Conservation (phyloP, 2,329 filamentous ascomycete genomes). For the Diplodia scrobiculata region DNA sequence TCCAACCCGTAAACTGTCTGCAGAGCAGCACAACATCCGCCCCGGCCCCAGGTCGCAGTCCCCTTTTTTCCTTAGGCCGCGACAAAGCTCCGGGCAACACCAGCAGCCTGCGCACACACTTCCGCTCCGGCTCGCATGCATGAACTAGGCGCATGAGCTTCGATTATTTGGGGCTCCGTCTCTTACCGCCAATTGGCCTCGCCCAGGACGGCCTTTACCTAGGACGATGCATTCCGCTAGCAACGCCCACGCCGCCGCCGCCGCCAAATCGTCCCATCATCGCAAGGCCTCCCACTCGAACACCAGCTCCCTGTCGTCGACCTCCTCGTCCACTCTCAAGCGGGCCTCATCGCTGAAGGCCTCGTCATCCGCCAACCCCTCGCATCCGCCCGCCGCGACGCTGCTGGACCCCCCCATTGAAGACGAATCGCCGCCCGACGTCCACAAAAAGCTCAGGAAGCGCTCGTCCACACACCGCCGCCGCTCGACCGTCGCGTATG, state of each 20-base stretch:
- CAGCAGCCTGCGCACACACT: conserved; percentile 26
- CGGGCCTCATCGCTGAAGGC: conserved; percentile 45
- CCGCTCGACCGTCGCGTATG: conserved; percentile 47
- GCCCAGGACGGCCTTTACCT: conserved; percentile 23
- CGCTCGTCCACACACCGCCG: conserved; percentile 34
- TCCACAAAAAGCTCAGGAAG: conserved; percentile 24
- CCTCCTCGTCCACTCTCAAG: conserved; percentile 47
- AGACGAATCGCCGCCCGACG: conserved; percentile 19
- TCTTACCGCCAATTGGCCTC: conserved; percentile 35
- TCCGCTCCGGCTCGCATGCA: conserved; percentile 29
- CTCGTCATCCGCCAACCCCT: conserved; percentile 32
- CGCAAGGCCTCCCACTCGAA: conserved; percentile 47
- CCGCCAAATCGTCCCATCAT: conserved; percentile 31
- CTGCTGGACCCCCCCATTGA: conserved; percentile 25
- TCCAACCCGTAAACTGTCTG: conserved; percentile 25
- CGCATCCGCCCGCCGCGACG: conserved; percentile 16
- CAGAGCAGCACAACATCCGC: conserved; percentile 25
- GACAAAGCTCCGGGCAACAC: conserved; percentile 17
- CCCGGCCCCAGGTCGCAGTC: conserved; percentile 22
- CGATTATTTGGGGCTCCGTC: conserved; percentile 26
- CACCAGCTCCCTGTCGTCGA: conserved; percentile 48
- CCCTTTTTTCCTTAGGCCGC: conserved; percentile 21
- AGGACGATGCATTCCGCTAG: conserved; percentile 29
- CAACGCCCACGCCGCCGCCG: conserved; percentile 30
- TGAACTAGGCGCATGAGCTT: conserved; percentile 29